Conservation (phyloP, 352 stramenopile genomes). For the Pythium oligandrum region DNA sequence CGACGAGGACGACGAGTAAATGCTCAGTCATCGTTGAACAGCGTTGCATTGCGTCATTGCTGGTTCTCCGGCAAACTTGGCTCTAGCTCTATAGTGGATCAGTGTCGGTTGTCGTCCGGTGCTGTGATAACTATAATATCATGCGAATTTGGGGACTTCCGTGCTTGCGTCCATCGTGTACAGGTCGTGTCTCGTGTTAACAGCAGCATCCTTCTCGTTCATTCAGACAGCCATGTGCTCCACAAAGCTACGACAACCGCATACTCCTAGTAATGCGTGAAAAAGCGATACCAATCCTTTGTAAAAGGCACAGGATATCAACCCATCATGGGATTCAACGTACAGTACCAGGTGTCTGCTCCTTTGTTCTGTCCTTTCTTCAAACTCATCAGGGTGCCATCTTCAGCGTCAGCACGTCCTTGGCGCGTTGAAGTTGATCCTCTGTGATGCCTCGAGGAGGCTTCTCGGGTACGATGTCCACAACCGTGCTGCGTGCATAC, state of each 20-base stretch:
- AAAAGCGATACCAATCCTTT: too few relatives aligned
- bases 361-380: too few relatives aligned
- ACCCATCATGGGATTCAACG: neutral
- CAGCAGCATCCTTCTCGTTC: too few relatives aligned
- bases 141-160: constrained; percentile 81
- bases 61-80: constrained; percentile 5
- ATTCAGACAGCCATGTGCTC: too few relatives aligned
- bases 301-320: neutral
- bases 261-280: too few relatives aligned
- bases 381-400: constrained; percentile 2
- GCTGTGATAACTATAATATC: constrained; percentile 73
- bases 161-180: constrained; percentile 1
- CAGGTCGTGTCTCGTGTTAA: too few relatives aligned
- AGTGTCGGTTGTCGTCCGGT: constrained; percentile 5
- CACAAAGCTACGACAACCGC: too few relatives aligned
- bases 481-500: constrained; percentile 37
- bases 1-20: constrained; percentile 85
- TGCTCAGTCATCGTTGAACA: constrained; percentile 15
- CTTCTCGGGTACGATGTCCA: constrained; percentile 25
- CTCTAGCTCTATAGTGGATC: constrained; percentile 24
- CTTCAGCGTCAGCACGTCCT: constrained; percentile 42
- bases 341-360: too few relatives aligned
- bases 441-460: constrained; percentile 54
- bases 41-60: neutral
- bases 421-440: constrained; percentile 66